Evolutionary conservation across 2,329 filamentous ascomycete genomes (phyloP).

Genomic region (Mollisia scopiformis): DNA sequence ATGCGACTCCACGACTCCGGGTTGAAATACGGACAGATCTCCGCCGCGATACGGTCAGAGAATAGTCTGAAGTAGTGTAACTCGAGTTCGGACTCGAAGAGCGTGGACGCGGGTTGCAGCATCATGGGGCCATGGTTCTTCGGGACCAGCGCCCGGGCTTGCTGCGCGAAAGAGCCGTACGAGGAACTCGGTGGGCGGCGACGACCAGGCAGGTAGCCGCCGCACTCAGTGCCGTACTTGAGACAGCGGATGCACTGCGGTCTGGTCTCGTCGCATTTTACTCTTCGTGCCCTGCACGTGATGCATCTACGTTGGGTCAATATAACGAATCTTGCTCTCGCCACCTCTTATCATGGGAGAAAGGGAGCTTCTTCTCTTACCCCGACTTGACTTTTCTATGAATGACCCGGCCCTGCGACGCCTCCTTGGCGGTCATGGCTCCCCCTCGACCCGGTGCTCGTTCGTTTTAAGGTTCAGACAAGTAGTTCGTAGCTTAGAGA

Average conservation of each 20-base stretch:
- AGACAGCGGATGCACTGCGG: constrained; percentile 25
- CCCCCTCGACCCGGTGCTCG: too few species aligned
- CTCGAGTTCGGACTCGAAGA: constrained; percentile 24
- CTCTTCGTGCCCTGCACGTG: constrained; percentile 21
- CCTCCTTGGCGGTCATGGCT: too few species aligned
- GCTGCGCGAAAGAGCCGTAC: constrained; percentile 17
- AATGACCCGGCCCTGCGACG: too few species aligned
- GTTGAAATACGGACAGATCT: constrained; percentile 24
- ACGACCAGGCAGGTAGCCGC: constrained; percentile 17
- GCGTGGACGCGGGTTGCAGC: constrained; percentile 1
- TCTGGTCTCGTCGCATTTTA: constrained; percentile 28
- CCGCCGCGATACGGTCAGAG: constrained; percentile 15
- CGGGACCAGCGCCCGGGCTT: constrained; percentile 18
- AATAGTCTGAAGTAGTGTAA: constrained; percentile 25
- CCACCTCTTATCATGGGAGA: too few species aligned
- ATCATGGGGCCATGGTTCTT: constrained; percentile 11
- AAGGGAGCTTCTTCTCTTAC: too few species aligned
- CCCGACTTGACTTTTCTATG: too few species aligned
- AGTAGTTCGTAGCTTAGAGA: too few species aligned
- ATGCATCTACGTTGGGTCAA: too few species aligned
- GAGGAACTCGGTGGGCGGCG: constrained; percentile 11
- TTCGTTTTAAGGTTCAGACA: too few species aligned
- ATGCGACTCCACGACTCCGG: constrained; percentile 23
- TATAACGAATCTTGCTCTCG: too few species aligned
- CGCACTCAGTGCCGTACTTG: constrained; percentile 19